Conservation (phyloP, 768 basidiomycete genomes). For the Rhodotorula babjevae region DNA sequence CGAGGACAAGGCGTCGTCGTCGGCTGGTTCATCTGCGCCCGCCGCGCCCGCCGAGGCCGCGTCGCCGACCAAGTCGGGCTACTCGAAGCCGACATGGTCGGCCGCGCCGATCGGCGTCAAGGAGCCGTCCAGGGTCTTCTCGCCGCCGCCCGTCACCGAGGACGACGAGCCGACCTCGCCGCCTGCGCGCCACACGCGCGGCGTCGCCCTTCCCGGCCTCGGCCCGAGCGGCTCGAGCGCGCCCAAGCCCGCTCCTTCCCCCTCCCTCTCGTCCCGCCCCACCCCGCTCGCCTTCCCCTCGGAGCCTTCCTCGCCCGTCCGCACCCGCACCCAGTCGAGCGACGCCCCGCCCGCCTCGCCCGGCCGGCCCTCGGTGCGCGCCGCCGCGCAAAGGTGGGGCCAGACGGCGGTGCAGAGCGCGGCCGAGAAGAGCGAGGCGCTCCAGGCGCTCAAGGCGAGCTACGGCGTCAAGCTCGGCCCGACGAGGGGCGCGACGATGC, state of each 20-base stretch:
- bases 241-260: background rate
- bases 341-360: background rate
- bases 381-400: constrained; percentile 21
- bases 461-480: constrained; percentile 28
- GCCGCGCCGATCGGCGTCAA: constrained; percentile 18
- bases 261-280: background rate
- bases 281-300: background rate
- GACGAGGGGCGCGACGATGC: background rate
- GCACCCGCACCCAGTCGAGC: background rate
- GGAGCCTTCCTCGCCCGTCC: background rate
- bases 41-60: background rate
- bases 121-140: background rate
- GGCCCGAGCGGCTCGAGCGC: background rate
- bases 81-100: constrained; percentile 20
- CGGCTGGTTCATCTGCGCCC: background rate
- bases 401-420: background rate
- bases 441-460: constrained; percentile 23
- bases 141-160: background rate
- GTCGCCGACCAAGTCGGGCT: background rate
- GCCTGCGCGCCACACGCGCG: constrained; percentile 9
- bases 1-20: background rate
- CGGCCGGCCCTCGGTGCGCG: constrained; percentile 5
- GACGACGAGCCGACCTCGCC: background rate
- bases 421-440: constrained; percentile 15
- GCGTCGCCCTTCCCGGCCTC: constrained; percentile 33